Evolutionary conservation across 2,329 filamentous ascomycete genomes (phyloP).

Genomic region (Aureobasidium musti): DNA sequence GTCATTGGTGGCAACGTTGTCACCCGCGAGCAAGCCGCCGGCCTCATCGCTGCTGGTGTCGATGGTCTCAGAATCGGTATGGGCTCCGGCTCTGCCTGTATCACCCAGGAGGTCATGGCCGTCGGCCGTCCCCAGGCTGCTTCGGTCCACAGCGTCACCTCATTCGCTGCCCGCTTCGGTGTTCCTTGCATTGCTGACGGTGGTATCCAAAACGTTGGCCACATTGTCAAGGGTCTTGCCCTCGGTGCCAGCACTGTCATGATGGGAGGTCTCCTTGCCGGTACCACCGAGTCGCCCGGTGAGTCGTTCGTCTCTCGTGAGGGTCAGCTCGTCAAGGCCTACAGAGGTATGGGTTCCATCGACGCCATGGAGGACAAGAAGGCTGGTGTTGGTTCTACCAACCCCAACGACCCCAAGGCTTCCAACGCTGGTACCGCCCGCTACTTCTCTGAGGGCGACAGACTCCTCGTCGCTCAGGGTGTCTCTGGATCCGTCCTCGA

Average conservation of each 20-base stretch:
- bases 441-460: constrained; percentile 97
- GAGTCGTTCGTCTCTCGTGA: constrained; percentile 95
- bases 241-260: constrained; percentile 94
- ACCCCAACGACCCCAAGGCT: constrained; percentile 65
- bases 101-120: constrained; percentile 99
- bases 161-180: constrained; percentile 88
- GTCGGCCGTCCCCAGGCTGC: constrained; percentile 95
- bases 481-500: constrained; percentile 85
- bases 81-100: constrained; percentile 97
- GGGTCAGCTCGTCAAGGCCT: constrained; percentile 98
- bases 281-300: constrained; percentile 95
- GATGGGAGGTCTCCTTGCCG: constrained; percentile 98
- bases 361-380: constrained; percentile 99
- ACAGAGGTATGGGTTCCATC: constrained; percentile 98
- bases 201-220: constrained; percentile 96
- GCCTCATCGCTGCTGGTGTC: constrained; percentile 87
- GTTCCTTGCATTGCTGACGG: constrained; percentile 98
- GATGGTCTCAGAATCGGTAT: constrained; percentile 98
- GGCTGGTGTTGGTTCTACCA: constrained; percentile 64
- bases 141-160: constrained; percentile 84
- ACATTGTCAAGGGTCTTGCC: constrained; percentile 97
- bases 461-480: constrained; percentile 92
- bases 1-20: constrained; percentile 99
- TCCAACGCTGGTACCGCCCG: constrained; percentile 92
- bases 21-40: constrained; percentile 91